A percentile compares a stretch with the other conserved stretches of the same genome.
These are phyloP conservation scores for Candida ortonii DNA, from an alignment of 805 yeast species.

Conservation along the genomic window DNA sequence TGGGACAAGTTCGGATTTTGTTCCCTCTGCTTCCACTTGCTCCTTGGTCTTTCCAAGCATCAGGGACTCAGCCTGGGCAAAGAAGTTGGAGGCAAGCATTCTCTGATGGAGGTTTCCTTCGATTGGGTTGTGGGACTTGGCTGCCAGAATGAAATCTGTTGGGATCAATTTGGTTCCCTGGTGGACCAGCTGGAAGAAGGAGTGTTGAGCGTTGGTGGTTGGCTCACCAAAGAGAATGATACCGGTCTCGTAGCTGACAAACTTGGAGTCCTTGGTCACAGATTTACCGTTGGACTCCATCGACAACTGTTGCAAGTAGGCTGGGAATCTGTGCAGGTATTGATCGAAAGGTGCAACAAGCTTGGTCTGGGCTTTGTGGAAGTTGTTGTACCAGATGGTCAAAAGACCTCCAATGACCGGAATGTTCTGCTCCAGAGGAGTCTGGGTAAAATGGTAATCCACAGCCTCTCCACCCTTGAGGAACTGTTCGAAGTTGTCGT, in stretches of 20 bases:
- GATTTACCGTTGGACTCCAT: constrained; percentile 99
- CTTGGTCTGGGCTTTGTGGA: constrained; percentile 97
- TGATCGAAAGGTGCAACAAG: constrained; percentile 98
- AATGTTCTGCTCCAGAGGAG: constrained; percentile 88
- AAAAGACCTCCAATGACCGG: constrained; percentile 92
- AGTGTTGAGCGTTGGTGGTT: constrained; percentile 98
- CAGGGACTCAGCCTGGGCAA: constrained; percentile 97
- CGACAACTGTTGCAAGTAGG: constrained; percentile 95
- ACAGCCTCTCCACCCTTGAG: constrained; percentile 97
- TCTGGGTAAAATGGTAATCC: constrained; percentile 80
- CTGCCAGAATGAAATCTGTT: constrained; percentile 94
- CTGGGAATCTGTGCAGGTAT: constrained; percentile 98
- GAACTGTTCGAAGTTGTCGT: constrained; percentile 87
- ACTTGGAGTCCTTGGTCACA: constrained; percentile 87
- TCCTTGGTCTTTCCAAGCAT: constrained; percentile 91
- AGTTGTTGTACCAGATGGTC: constrained; percentile 98
- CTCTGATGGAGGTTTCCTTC: constrained; percentile 91
- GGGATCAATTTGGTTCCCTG: constrained; percentile 98
- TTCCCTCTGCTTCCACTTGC: constrained; percentile 82
- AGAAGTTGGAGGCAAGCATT: constrained; percentile 98
- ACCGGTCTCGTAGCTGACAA: constrained; percentile 94
- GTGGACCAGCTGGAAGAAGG: constrained; percentile 98
- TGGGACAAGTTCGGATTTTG: constrained; percentile 78
- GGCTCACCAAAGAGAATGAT: constrained; percentile 97
- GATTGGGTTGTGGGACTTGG: constrained; percentile 96